Percentiles rank a stretch among this genome's conserved stretches.
Conservation (phyloP, 208 protist genomes). For the Crithidia bombi region DNA sequence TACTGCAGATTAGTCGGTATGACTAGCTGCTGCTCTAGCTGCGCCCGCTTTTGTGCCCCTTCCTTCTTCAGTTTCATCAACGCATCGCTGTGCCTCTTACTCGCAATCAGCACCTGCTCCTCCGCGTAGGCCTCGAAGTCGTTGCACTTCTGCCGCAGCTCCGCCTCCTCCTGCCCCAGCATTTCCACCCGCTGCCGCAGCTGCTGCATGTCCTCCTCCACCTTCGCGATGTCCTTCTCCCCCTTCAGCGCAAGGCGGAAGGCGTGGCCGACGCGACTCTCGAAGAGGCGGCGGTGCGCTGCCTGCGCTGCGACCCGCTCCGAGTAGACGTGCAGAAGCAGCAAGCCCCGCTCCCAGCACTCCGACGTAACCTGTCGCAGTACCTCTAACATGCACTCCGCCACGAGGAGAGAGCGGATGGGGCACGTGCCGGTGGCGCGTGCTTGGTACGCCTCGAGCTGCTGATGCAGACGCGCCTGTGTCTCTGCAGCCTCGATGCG, state of each 20-base stretch:
- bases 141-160: constrained; percentile 60
- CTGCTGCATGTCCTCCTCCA: constrained; percentile 63
- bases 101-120: constrained; percentile 80
- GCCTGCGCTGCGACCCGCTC: constrained; percentile 80
- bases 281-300: constrained; percentile 81
- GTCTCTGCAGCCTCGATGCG: constrained; percentile 80
- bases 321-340: constrained; percentile 81
- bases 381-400: constrained; percentile 88
- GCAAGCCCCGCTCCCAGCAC: constrained; percentile 85
- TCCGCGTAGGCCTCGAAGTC: constrained; percentile 72
- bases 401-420: constrained; percentile 74
- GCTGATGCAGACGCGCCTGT: constrained; percentile 48
- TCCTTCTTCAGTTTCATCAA: constrained; percentile 81
- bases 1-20: constrained; percentile 44
- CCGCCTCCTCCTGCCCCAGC: constrained; percentile 69
- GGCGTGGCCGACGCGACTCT: constrained; percentile 86
- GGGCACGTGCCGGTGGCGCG: constrained; percentile 72
- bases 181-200: constrained; percentile 48
- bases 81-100: constrained; percentile 80
- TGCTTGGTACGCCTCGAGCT: constrained; percentile 26
- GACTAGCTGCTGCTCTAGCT: constrained; percentile 80
- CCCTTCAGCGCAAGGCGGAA: constrained; percentile 87
- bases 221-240: constrained; percentile 75
- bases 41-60: constrained; percentile 69
- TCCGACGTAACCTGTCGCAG: constrained; percentile 84